Conservation (phyloP, 2,329 filamentous ascomycete species). For the Beauveria bassiana region DNA sequence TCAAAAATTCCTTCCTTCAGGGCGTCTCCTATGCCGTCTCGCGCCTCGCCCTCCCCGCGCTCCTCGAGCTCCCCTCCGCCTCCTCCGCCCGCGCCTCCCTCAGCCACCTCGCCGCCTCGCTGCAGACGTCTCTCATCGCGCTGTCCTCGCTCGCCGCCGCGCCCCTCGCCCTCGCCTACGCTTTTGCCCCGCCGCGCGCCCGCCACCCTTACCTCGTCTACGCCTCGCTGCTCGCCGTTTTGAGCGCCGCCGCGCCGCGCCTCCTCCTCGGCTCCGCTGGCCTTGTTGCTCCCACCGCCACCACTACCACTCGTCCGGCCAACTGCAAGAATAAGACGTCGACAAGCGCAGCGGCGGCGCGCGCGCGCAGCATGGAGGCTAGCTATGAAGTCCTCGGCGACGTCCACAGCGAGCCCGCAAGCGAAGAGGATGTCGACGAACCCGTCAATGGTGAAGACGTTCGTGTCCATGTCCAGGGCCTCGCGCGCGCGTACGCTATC, state of each 20-base stretch:
- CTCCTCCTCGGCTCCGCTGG: conserved; percentile 33
- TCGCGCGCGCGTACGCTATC: conserved; percentile 45
- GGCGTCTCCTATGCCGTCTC: conserved; percentile 83
- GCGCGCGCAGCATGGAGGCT: conserved; percentile 50
- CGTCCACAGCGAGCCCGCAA: conserved; percentile 39
- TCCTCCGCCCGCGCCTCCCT: conserved; percentile 63
- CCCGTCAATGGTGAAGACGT: conserved; percentile 55
- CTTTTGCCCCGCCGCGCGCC: conserved; percentile 63
- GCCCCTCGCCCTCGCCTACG: conserved; percentile 70
- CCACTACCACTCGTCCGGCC: conserved; percentile 17
- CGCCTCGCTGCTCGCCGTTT: conserved; percentile 61
- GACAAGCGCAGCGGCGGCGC: conserved; percentile 10
- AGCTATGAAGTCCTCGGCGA: conserved; percentile 64
- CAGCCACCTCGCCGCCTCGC: conserved; percentile 54
- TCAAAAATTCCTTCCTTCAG: conserved; percentile 35
- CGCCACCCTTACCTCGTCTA: conserved; percentile 89
- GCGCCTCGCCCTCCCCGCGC: conserved; percentile 67
- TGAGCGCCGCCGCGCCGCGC: conserved; percentile 48
- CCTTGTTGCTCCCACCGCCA: conserved; percentile 16
- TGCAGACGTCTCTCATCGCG: conserved; percentile 56
- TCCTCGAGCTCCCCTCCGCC: conserved; percentile 74
- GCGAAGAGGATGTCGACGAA: conserved; percentile 43
- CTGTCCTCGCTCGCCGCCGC: conserved; percentile 62
- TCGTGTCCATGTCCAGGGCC: conserved; percentile 46
- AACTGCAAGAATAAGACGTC: too few species aligned